A percentile compares a stretch with the other conserved stretches of the same genome.
Conservation (phyloP, 2,329 filamentous ascomycete species). For the Alternaria sp. region DNA sequence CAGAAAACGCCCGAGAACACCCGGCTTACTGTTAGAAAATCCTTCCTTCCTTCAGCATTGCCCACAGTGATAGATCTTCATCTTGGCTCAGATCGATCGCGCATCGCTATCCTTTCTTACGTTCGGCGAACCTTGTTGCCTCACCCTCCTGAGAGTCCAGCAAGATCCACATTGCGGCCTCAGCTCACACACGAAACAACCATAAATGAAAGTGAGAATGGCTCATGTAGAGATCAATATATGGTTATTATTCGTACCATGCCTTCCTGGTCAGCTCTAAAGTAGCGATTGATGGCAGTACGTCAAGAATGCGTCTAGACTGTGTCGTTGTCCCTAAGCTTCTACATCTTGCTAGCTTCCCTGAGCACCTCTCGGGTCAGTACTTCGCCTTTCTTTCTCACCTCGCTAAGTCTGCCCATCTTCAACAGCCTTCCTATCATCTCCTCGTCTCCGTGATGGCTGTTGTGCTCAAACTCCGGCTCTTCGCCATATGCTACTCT, state of each 20-base stretch:
- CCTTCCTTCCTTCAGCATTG: background rate
- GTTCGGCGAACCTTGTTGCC: background rate
- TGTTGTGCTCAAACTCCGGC: slow-evolving; percentile 82
- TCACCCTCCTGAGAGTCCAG: background rate
- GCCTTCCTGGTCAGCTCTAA: background rate
- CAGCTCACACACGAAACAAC: background rate
- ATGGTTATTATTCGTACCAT: background rate
- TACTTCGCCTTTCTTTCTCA: slow-evolving; percentile 60
- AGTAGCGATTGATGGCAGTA: background rate
- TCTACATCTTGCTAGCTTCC: slow-evolving; percentile 58
- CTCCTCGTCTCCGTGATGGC: slow-evolving; percentile 70
- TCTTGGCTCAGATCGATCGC: background rate
- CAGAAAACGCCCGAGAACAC: background rate
- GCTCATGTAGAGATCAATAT: background rate
- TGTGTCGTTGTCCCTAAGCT: background rate
- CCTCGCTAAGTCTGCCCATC: slow-evolving; percentile 64
- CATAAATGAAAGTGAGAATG: background rate
- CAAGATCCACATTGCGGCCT: background rate
- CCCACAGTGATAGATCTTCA: background rate
- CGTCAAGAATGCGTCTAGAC: background rate
- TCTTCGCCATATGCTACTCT: slow-evolving; percentile 81
- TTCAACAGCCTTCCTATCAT: slow-evolving; percentile 66
- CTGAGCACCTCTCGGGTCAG: slow-evolving; percentile 61
- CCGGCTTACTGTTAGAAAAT: background rate
- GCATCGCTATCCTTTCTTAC: background rate